A percentile compares a stretch with the other conserved stretches of the same genome.
These are phyloP conservation scores for Drosera capensis DNA, from an alignment of 148 eudicot genomes.

Conservation along the genomic window DNA sequence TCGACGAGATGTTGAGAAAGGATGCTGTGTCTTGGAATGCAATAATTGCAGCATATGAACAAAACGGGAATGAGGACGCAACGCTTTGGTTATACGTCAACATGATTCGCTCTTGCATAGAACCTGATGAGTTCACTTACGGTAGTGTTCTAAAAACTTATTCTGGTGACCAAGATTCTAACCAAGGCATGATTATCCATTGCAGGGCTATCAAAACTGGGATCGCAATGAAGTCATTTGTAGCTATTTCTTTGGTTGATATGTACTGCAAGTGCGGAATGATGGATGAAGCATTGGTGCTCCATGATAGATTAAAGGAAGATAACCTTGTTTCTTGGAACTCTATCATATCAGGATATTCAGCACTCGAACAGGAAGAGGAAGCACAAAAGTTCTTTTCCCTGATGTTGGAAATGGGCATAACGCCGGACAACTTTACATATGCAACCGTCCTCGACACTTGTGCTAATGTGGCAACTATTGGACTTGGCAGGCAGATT, in stretches of 20 bases:
- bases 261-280: conserved; percentile 83
- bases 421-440: conserved; percentile 69
- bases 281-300: conserved; percentile 68
- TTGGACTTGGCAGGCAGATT: conserved; percentile 75
- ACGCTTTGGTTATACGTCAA: conserved; percentile 35
- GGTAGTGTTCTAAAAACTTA: conserved; percentile 87
- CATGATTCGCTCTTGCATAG: conserved; percentile 53
- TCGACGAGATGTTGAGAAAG: conserved; percentile 51
- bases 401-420: conserved; percentile 49
- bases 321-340: conserved; percentile 78
- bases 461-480: conserved; percentile 79
- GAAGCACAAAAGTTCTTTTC: conserved; percentile 68
- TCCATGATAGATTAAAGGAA: conserved; percentile 50
- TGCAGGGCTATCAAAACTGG: conserved; percentile 57
- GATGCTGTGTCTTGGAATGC: conserved; percentile 92
- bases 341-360: conserved; percentile 69
- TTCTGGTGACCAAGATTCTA: conserved; percentile 28
- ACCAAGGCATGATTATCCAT: conserved; percentile 56
- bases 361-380: conserved; percentile 43
- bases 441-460: conserved; percentile 84
- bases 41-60: conserved; percentile 70
- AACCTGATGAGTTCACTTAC: conserved; percentile 82
- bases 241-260: conserved; percentile 74
- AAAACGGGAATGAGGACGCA: conserved; percentile 46
- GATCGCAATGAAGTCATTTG: conserved; percentile 62